Evolutionary conservation across 176 grass and related monocot genomes (phyloP).

Genomic region (Chrysopogon serrulatus): DNA sequence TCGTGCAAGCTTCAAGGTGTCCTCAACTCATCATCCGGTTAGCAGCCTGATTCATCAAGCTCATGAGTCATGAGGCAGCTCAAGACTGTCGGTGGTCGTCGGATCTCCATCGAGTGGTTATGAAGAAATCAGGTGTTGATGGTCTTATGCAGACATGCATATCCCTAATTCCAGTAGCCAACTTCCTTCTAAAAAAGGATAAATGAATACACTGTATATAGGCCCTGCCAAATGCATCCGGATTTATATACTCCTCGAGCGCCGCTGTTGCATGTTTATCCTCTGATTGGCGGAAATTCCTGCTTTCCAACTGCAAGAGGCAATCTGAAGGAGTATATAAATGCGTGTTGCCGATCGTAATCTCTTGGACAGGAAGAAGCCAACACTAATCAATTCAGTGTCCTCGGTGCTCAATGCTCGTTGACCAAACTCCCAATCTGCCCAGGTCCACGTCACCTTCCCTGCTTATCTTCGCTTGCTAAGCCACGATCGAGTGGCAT

Average conservation of each 20-base stretch:
- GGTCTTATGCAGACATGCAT: too few species aligned
- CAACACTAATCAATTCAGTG: background rate
- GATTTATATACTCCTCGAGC: background rate
- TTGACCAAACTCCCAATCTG: constrained; percentile 22
- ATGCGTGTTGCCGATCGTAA: background rate
- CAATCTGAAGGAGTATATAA: background rate
- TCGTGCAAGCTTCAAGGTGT: too few species aligned
- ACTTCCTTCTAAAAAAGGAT: background rate
- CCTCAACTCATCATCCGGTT: too few species aligned
- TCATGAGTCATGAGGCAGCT: too few species aligned
- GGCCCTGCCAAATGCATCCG: background rate
- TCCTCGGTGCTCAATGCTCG: constrained; percentile 11
- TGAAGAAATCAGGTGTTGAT: too few species aligned
- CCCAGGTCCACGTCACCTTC: background rate
- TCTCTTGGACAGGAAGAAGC: background rate
- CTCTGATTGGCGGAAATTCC: background rate
- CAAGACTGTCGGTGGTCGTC: too few species aligned
- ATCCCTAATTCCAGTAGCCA: background rate
- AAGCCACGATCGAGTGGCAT: background rate
- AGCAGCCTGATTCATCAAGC: too few species aligned
- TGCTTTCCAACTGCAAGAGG: constrained; percentile 10
- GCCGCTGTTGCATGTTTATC: background rate
- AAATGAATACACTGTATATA: background rate
- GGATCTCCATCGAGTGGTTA: too few species aligned
- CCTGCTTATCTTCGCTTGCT: background rate